Percentiles rank a stretch among this genome's conserved stretches.
These are phyloP conservation scores for Macrotyloma uniflorum DNA, from an alignment of 306 rosid genomes.

Conservation along the genomic window DNA sequence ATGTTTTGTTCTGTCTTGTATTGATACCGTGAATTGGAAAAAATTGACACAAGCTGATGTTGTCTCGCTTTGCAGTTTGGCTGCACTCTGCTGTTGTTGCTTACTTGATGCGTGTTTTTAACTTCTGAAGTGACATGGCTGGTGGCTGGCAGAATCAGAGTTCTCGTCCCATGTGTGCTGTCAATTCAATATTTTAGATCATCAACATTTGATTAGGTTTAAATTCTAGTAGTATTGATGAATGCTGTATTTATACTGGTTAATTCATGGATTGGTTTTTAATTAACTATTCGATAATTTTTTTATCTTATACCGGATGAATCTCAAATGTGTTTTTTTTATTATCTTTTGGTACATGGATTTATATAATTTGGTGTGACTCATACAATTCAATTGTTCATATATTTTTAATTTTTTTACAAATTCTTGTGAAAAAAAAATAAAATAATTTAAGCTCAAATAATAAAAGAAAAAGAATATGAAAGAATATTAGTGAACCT, in stretches of 20 bases:
- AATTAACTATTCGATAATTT: too few relatives aligned
- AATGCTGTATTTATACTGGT: background rate
- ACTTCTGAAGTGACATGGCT: slow-evolving; percentile 14
- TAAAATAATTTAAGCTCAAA: too few relatives aligned
- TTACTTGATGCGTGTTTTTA: slow-evolving; percentile 49
- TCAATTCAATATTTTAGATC: slow-evolving; percentile 6
- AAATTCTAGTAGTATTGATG: background rate
- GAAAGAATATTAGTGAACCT: too few relatives aligned
- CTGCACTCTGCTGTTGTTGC: slow-evolving; percentile 56
- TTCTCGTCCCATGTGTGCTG: background rate
- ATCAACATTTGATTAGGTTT: slow-evolving; percentile 17
- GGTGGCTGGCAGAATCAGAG: background rate
- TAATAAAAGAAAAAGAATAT: too few relatives aligned
- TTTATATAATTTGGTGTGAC: too few relatives aligned
- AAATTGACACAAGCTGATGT: background rate
- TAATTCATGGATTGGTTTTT: background rate
- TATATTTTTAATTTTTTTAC: too few relatives aligned
- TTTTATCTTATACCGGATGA: too few relatives aligned
- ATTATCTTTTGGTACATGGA: too few relatives aligned
- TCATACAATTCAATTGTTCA: too few relatives aligned
- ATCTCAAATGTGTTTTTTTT: too few relatives aligned
- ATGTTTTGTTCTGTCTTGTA: background rate
- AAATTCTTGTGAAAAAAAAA: too few relatives aligned
- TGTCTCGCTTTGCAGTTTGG: slow-evolving; percentile 40
- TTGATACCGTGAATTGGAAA: background rate